Evolutionary conservation across 2,329 filamentous ascomycete species (phyloP), one percentile per base, ranked within the genome.

Genomic region (Colletotrichum tropicale): DNA sequence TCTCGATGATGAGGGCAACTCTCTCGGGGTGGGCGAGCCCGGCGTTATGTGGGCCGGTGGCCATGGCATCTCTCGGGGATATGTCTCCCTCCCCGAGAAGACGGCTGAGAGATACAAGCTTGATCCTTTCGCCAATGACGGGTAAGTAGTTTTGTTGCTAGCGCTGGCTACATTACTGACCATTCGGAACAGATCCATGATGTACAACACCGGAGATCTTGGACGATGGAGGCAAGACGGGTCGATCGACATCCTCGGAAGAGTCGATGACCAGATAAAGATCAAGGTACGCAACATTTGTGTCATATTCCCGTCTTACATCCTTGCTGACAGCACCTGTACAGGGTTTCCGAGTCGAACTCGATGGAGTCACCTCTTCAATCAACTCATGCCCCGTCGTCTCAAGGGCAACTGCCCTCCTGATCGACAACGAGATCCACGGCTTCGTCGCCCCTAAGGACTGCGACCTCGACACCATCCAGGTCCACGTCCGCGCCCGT

Each of bases 141-240:
- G 89, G 88, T 90, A 82, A 80, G 85, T 77, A 15, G 24, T 4
- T 6, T 7, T 24, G 18, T 3, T 5, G 1, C 6, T 6, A 6
- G n/a, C 1, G 1, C 0, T 21, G 2, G n/a, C 0, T 7, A 0
- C 8, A 0, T n/a, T n/a, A 3, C 32, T 30, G 1, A 32, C 8
- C 58, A 18, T 38, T n/a, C 16, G n/a, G 16, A 10, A 13, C 58
- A 88, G 87, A 2, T 84, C 83, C 3, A 83, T 84, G 77, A 91
- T 92, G 88, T 92, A 91, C 82, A 90, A 91, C 78, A 92, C 91
- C 3, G 91, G 91, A 4, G 91, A 93, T 77, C 85, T 92, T 30
- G 89, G 88, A n/a, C 84, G 85, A 8, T 92, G 90, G 90, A 84
- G 85, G 56, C 79, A 83, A 3, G 87, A 91, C 77, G 90, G 91